Evolutionary conservation across 108 stramenopile genomes (phyloP), one percentile per base, ranked within the genome.

Genomic region (Skeletonema menzelii): DNA sequence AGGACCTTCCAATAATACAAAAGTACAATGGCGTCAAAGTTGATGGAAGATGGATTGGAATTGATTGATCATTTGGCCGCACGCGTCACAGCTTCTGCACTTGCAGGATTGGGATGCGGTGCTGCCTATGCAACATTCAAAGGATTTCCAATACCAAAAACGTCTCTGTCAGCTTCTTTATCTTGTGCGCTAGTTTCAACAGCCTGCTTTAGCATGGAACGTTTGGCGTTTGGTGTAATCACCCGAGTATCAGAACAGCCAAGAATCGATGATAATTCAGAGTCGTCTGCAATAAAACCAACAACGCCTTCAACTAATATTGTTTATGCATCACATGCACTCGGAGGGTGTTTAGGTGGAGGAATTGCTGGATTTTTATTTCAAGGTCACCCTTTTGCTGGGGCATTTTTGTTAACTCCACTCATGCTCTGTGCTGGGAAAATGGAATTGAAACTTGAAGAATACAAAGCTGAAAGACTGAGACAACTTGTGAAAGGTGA

Each of bases 151-250:
- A 55, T 83, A 14, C 31, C 63, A 19, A 63, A 76, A 24, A 85
- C 84, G 28, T 73, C 87, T 1, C 20, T 88, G 17, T 77, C 76
- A 28, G 70, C 75, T 10, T 84, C 76, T 32, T 32, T 67, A 26
- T 87, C 87, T 20, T 89, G 84, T 64, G 89, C 86, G 0, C 70
- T 93, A 57, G 75, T 88, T 26, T 88, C 73, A 14, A 90, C 91
- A 14, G 83, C 84, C 17, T 79, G 86, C 32, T 89, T 90, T 69
- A 86, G 76, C 0, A 22, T 69, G 46, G 89, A 93, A 72, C 79
- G 89, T 1, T 15, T 85, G 2, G 83, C 84, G 0, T 69, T 85
- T 55, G 61, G 69, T 31, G 27, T 75, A 19, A 34, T 83, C 26
- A 31, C 38, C 17, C 74, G 59, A 68, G 32, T 59, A 17, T 30